Evolutionary conservation across 2,329 filamentous ascomycete species (phyloP).

Genomic region (Pyricularia grisea): DNA sequence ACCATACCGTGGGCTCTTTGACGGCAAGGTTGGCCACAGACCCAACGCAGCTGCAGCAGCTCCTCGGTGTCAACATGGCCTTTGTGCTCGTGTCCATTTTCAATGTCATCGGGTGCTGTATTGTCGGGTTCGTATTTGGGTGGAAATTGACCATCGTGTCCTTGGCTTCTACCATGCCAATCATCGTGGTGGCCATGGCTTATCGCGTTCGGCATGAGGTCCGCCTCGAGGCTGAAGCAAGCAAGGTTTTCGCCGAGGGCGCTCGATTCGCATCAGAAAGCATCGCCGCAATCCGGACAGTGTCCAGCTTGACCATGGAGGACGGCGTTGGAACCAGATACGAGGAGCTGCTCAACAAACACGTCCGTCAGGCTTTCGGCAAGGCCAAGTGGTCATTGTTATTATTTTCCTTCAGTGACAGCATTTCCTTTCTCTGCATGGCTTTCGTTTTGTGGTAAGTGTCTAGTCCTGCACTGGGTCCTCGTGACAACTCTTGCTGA

Average conservation of each 20-base stretch:
- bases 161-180: slow-evolving; percentile 21
- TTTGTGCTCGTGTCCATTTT: slow-evolving; percentile 54
- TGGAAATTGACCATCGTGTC: slow-evolving; percentile 66
- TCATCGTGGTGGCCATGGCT: slow-evolving; percentile 24
- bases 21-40: slow-evolving; percentile 46
- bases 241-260: slow-evolving; percentile 48
- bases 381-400: slow-evolving; percentile 22
- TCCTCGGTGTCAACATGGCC: slow-evolving; percentile 54
- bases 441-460: slow-evolving; percentile 48
- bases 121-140: slow-evolving; percentile 60
- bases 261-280: slow-evolving; percentile 56
- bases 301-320: slow-evolving; percentile 52
- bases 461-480: neutral
- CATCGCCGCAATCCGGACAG: slow-evolving; percentile 52
- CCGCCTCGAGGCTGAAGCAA: slow-evolving; percentile 47
- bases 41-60: slow-evolving; percentile 49
- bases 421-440: slow-evolving; percentile 45
- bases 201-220: slow-evolving; percentile 40
- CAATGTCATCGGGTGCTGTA: slow-evolving; percentile 53
- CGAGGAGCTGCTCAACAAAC: slow-evolving; percentile 21
- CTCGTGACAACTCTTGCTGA: neutral
- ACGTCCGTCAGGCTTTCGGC: slow-evolving; percentile 20
- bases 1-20: slow-evolving; percentile 50
- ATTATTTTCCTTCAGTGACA: slow-evolving; percentile 26
- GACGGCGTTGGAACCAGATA: slow-evolving; percentile 38